Base-by-base conservation (phyloP, 139 green algal species). In the Chlorella ohadii region DNA sequence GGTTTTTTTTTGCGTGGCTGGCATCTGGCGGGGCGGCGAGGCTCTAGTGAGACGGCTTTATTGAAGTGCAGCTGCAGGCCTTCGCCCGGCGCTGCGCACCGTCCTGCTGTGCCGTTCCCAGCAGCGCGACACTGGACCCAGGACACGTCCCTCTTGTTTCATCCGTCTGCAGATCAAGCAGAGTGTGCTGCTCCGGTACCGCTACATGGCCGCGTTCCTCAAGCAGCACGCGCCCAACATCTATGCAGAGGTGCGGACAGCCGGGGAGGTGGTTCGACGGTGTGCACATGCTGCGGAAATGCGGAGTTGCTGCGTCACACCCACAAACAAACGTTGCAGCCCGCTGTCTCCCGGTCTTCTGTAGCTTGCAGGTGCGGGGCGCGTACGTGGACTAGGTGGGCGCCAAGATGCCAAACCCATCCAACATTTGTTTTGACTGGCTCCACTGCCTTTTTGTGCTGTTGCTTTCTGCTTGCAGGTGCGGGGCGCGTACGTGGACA, bases 171-270 rank as follows among this genome's bases (percentile, higher is more conserved):
- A 91, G 87, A 94, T 94, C 88, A 94, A 99, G 93, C 95, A 99
- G 91, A 96, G 90, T 59, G 89, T 94, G 75, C 92, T 99, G 89
- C 92, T 98, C 25, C 95, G 94, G 88, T 93, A 96, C 87, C 95
- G 95, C 85, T 93, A 95, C 86, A 91, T 96, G 77, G 87, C 94
- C 27, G 67, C 86, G 59, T 98, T 98, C 88, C 86, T 97, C 77
- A 77, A 85, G 23, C 55, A 92, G 36, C 91, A 96, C 38, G 92
- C 89, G 0, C 82, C 73, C 12, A 93, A 96, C 72, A 91, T 98
- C 34, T 95, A 96, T 41, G 64, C n/a, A 1, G 96, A 98, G 88
- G 91, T 95, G 86, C 7, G 65, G 3, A 2, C 27, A 25, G n/a
- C 16, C 16, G 71, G 71, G 6, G 23, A 1, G 27, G 2, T 6